phyloP scores from a whole-genome alignment of 192 early-diverging fungal genomes.

The Coemansia sp. region DNA sequence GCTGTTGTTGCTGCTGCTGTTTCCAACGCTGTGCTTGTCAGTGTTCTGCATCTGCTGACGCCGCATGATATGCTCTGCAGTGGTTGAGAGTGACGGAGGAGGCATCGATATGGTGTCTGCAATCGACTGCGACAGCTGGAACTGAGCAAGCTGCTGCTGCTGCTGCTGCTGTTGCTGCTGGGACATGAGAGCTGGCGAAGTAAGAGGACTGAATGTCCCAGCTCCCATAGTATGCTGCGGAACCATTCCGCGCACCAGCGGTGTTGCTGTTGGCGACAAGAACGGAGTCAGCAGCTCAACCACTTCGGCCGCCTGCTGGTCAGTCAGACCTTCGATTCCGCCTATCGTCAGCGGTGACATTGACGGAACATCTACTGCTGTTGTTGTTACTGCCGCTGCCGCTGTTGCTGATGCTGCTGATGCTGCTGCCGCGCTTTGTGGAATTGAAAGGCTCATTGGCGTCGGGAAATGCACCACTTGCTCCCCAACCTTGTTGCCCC shows the following conservation, averaged over 20 bases:
- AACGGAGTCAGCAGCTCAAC: slow-evolving; percentile 49
- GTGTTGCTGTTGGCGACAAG: slow-evolving; percentile 35
- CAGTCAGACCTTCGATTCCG: slow-evolving; percentile 27
- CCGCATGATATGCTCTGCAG: slow-evolving; percentile 44
- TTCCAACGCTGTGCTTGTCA: neutral
- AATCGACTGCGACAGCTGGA: neutral
- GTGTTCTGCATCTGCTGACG: slow-evolving; percentile 23
- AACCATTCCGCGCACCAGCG: slow-evolving; percentile 3
- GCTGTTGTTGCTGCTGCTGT: neutral
- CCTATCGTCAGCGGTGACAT: slow-evolving; percentile 28
- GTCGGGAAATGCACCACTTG: neutral
- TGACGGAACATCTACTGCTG: slow-evolving; percentile 1
- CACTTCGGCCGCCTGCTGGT: slow-evolving; percentile 46
- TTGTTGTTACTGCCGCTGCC: neutral
- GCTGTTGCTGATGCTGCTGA: neutral
- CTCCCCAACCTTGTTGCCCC: neutral
- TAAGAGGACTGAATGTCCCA: slow-evolving; percentile 35
- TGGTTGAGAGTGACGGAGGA: slow-evolving; percentile 44
- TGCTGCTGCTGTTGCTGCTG: neutral
- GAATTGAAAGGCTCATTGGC: neutral
- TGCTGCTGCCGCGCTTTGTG: neutral
- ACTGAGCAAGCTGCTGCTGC: slow-evolving; percentile 5
- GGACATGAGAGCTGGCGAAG: slow-evolving; percentile 41
- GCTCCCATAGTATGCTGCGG: neutral
- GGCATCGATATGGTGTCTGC: slow-evolving; percentile 24